Conservation (phyloP, 2,329 filamentous ascomycete species). For the Hysterium pulicare region DNA sequence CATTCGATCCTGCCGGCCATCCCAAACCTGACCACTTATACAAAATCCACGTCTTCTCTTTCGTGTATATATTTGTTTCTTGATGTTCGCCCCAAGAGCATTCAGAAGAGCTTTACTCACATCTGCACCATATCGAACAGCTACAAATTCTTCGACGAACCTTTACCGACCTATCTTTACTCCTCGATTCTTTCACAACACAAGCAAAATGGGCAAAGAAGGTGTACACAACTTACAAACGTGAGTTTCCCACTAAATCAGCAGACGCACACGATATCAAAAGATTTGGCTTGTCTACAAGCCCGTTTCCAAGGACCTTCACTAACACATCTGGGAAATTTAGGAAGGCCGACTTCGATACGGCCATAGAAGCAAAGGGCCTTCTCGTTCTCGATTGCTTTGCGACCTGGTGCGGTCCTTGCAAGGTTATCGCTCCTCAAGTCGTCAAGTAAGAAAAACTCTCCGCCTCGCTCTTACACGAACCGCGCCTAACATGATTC, state of each 20-base stretch:
- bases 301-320: too few relatives aligned
- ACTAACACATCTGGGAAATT: constrained; percentile 4
- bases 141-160: constrained; percentile 25
- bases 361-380: constrained; percentile 50
- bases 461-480: not conserved
- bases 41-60: constrained; percentile 6
- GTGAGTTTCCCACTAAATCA: constrained; percentile 36
- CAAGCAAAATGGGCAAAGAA: constrained; percentile 41
- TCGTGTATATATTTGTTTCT: constrained; percentile 21
- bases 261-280: too few relatives aligned
- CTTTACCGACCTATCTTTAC: constrained; percentile 34
- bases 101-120: constrained; percentile 44
- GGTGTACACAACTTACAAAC: constrained; percentile 50
- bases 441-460: constrained; percentile 58
- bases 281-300: too few relatives aligned
- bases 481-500: constrained; percentile 6
- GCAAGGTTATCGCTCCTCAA: constrained; percentile 82
- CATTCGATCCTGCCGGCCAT: constrained; percentile 32
- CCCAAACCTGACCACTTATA: constrained; percentile 28
- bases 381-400: constrained; percentile 81
- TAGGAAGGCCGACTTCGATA: constrained; percentile 60
- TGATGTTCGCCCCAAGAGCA: constrained; percentile 38
- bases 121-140: constrained; percentile 35
- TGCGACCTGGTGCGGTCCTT: constrained; percentile 90
- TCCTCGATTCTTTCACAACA: constrained; percentile 40